phyloP scores from a whole-genome alignment of 106 monocot species.

The Dendrobium nobile region DNA sequence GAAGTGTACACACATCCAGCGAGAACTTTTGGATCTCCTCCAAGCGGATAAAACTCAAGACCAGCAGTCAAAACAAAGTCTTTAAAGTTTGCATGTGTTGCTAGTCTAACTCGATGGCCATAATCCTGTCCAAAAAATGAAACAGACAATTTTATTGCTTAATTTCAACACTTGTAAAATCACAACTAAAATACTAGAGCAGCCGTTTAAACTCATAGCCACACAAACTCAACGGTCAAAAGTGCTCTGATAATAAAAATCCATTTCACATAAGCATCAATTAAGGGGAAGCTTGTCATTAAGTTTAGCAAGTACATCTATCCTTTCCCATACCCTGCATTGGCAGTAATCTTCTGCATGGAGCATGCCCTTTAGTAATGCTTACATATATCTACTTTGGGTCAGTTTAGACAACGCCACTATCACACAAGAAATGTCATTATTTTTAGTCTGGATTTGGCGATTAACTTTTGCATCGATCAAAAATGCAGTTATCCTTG shows the following conservation, averaged over 20 bases:
- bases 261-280: neutral
- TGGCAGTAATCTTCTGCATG: neutral
- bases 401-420: neutral
- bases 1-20: conserved; percentile 53
- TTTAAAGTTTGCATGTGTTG: conserved; percentile 90
- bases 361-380: neutral
- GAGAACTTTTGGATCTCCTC: conserved; percentile 81
- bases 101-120: conserved; percentile 86
- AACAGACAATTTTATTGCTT: neutral
- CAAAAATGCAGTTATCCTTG: neutral
- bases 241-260: neutral
- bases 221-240: neutral
- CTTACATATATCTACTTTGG: neutral
- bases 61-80: conserved; percentile 86
- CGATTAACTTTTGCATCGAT: neutral
- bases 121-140: conserved; percentile 42
- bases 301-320: neutral
- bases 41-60: conserved; percentile 82
- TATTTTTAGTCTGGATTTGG: neutral
- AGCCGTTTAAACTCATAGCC: neutral
- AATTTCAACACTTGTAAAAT: neutral
- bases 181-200: neutral
- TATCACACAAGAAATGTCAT: neutral
- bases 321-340: neutral
- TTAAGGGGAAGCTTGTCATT: neutral